Conservation (phyloP, 1,139 yeast species). For the Yamadazyma spencermartinsiae region DNA sequence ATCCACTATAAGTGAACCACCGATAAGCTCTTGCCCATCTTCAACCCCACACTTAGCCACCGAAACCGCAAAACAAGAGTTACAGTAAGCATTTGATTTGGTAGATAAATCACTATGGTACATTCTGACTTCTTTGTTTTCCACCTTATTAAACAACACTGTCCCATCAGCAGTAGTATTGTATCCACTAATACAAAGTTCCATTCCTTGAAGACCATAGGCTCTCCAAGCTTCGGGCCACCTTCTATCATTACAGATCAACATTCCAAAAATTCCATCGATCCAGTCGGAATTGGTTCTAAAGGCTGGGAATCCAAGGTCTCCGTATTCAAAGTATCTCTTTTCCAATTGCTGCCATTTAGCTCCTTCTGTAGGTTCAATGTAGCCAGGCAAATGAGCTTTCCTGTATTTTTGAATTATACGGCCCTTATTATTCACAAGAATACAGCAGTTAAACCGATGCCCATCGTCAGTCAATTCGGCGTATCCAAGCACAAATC, state of each 20-base stretch:
- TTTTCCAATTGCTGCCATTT: constrained; percentile 35
- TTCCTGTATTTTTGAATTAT: constrained; percentile 23
- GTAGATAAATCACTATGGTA: constrained; percentile 31
- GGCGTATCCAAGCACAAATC: constrained; percentile 35
- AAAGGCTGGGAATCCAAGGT: constrained; percentile 27
- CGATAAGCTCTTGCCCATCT: constrained; percentile 31
- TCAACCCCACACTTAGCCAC: constrained; percentile 33
- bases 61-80: constrained; percentile 29
- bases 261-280: constrained; percentile 30
- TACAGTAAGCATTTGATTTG: constrained; percentile 30
- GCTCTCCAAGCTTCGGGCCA: constrained; percentile 41
- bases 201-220: constrained; percentile 32
- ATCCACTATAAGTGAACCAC: constrained; percentile 31
- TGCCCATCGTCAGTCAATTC: constrained; percentile 35
- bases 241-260: constrained; percentile 37
- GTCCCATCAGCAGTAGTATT: constrained; percentile 30
- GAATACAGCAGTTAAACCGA: constrained; percentile 29
- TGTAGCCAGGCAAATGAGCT: constrained; percentile 33
- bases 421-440: constrained; percentile 27
- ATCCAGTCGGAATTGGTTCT: constrained; percentile 28
- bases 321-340: constrained; percentile 32
- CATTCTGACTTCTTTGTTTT: constrained; percentile 24
- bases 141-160: constrained; percentile 14
- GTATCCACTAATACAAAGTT: constrained; percentile 27
- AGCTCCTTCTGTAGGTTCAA: constrained; percentile 24